Base-by-base conservation (phyloP, 139 green algal species). In the Trebouxia sp. region DNA sequence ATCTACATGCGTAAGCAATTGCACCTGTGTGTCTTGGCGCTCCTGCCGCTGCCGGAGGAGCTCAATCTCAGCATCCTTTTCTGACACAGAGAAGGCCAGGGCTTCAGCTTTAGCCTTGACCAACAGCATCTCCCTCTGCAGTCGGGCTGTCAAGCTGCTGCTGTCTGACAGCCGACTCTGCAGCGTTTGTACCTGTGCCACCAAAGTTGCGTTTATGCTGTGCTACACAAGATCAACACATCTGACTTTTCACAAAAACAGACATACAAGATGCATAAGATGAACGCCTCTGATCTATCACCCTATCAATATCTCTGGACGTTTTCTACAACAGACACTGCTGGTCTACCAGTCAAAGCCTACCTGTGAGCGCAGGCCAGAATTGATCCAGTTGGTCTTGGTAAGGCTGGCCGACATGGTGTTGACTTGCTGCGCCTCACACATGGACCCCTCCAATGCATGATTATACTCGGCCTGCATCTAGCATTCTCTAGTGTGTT, bases 371-470 rank as follows among this genome's bases (percentile, higher is more conserved):
- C 62, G 62, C 14, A 72, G 30, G 11, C 62, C 62, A 30, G 62
- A 72, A 24, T 72, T 72, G 62, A 72, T 72, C 62, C 62, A 72
- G 62, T 72, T 72, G 35, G 62, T 72, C 32, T 72, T 72, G 62
- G 32, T 6, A 11, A 72, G 62, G 62, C 62, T 72, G 35, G 62
- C 62, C 42, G 62, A 72, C 62, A 72, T 72, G 32, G 62, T 72
- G 62, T 32, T 45, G 42, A 35, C 32, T 35, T 72, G 62, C 37
- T 72, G 62, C 20, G 62, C 62, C 14, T 72, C 62, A 42, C 43
- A 35, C 62, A 72, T 72, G 32, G 62, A 72, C 12, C 62, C 62
- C 37, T 42, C 9, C 62, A 72, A 24, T 4, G 62, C 62, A 12
- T 35, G 14, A 45, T 72, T 24, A 30, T 72, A 72, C 7, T 72